Conservation (phyloP, 345 rosid species). For the Nasturtium officinale region DNA sequence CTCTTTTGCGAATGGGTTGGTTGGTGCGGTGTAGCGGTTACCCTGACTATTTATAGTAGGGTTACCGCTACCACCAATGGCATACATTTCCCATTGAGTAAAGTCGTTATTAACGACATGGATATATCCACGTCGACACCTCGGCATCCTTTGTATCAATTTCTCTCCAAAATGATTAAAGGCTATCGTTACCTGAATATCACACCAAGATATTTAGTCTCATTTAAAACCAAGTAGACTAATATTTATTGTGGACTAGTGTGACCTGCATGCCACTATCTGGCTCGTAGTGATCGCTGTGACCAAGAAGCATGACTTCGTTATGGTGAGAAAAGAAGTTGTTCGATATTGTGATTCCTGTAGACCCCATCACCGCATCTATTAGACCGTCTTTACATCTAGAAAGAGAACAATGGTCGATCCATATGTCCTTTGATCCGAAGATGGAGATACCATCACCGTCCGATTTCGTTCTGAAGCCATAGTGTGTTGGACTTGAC, state of each 20-base stretch:
- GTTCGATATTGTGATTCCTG: conserved; percentile 93
- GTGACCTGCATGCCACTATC: conserved; percentile 84
- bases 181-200: conserved; percentile 77
- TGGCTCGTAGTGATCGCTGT: conserved; percentile 81
- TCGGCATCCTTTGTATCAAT: conserved; percentile 89
- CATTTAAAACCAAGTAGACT: background rate
- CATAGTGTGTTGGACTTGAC: conserved; percentile 85
- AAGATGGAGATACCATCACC: conserved; percentile 95
- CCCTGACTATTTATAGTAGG: conserved; percentile 98
- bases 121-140: conserved; percentile 88
- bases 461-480: conserved; percentile 77
- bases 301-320: conserved; percentile 96
- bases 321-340: conserved; percentile 93
- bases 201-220: background rate
- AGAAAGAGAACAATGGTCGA: conserved; percentile 91
- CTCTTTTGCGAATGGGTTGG: conserved; percentile 80
- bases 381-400: conserved; percentile 93
- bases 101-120: conserved; percentile 96
- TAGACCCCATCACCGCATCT: conserved; percentile 94
- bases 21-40: conserved; percentile 87
- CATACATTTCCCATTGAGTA: conserved; percentile 97
- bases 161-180: conserved; percentile 94
- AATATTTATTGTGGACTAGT: background rate
- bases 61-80: conserved; percentile 94
- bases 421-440: conserved; percentile 93